A percentile compares a stretch with the other conserved stretches of the same genome.
Evolutionary conservation across 148 eudicot genomes (phyloP).

Genomic region (Rhododendron griersonianum): DNA sequence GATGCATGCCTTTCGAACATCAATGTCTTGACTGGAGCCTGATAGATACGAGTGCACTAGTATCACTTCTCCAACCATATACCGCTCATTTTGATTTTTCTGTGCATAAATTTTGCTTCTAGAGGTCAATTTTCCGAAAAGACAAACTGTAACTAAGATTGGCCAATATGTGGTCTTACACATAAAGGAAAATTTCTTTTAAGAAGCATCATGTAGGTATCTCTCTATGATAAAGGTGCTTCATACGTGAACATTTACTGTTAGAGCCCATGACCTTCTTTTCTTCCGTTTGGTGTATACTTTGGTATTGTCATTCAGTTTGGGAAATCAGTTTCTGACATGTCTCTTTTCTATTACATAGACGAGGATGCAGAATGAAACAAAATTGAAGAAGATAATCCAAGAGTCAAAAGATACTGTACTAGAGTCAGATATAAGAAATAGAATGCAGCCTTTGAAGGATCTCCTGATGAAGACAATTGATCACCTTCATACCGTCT

Average conservation of each 20-base stretch:
- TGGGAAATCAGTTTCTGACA: background rate
- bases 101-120: too few relatives aligned
- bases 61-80: too few relatives aligned
- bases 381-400: slow-evolving; percentile 66
- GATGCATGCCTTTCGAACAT: too few relatives aligned
- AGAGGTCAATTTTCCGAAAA: too few relatives aligned
- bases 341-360: slow-evolving; percentile 15
- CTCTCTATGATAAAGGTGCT: background rate
- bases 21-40: too few relatives aligned
- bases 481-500: slow-evolving; percentile 47
- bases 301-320: background rate
- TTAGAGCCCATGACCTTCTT: background rate
- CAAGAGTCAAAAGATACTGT: slow-evolving; percentile 57
- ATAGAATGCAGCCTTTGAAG: slow-evolving; percentile 64
- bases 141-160: too few relatives aligned
- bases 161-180: too few relatives aligned
- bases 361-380: slow-evolving; percentile 53
- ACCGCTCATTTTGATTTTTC: too few relatives aligned
- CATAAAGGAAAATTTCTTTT: background rate
- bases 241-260: background rate
- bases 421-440: slow-evolving; percentile 50
- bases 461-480: slow-evolving; percentile 47
- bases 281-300: background rate
- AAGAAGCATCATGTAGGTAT: background rate
- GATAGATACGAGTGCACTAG: too few relatives aligned